These are phyloP conservation scores for Colletotrichum zoysiae DNA, from an alignment of 2,329 filamentous ascomycete genomes.

Conservation along the genomic window DNA sequence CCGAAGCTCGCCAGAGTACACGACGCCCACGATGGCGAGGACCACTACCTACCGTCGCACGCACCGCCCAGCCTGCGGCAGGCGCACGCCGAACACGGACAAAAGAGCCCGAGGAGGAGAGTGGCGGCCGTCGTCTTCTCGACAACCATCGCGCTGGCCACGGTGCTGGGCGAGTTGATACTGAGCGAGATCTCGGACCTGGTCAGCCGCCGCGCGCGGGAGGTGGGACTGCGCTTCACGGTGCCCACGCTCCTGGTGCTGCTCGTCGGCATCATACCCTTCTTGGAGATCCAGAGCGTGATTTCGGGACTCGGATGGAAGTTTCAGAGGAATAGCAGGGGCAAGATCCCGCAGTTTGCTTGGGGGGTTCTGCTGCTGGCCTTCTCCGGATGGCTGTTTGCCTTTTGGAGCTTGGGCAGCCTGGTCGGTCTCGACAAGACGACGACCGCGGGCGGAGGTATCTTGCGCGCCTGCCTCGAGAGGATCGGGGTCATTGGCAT, in stretches of 20 bases:
- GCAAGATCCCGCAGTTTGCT: constrained; percentile 68
- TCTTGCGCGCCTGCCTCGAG: constrained; percentile 70
- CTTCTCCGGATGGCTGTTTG: constrained; percentile 76
- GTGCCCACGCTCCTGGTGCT: constrained; percentile 79
- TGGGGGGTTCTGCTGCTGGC: constrained; percentile 74
- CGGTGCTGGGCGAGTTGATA: constrained; percentile 83
- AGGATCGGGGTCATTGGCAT: constrained; percentile 88
- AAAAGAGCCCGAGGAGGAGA: constrained; percentile 63
- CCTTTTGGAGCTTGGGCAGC: constrained; percentile 82
- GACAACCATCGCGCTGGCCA: constrained; percentile 80
- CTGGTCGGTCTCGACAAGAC: constrained; percentile 61
- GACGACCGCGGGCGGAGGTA: constrained; percentile 42
- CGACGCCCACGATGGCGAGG: constrained; percentile 66
- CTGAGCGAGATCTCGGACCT: constrained; percentile 86
- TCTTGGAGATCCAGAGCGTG: constrained; percentile 80
- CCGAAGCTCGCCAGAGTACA: constrained; percentile 75
- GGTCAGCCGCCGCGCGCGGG: constrained; percentile 75
- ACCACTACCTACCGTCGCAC: constrained; percentile 72
- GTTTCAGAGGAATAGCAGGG: constrained; percentile 69
- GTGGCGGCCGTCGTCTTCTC: constrained; percentile 77
- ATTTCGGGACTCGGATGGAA: constrained; percentile 70
- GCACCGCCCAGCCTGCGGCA: constrained; percentile 71
- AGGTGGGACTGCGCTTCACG: constrained; percentile 75
- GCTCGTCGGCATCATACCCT: constrained; percentile 81
- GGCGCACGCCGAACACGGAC: constrained; percentile 69